Conservation (phyloP, 1,284 basidiomycete species). For the Irpex sp. region DNA sequence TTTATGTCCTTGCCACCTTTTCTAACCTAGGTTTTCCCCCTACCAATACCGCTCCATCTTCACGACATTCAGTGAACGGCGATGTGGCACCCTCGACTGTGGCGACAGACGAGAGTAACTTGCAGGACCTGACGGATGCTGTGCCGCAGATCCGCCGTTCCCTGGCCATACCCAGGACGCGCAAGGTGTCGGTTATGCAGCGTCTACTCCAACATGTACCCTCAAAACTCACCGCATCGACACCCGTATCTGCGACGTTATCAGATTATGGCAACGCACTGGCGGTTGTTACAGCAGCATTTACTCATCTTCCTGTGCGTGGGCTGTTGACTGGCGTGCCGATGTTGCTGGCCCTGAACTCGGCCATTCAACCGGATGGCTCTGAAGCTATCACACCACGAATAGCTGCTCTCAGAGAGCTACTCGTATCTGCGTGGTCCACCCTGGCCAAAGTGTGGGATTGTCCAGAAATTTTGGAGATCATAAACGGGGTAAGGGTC, state of each 20-base stretch:
- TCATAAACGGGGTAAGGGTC: constrained; percentile 51
- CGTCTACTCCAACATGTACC: constrained; percentile 43
- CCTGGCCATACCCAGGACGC: constrained; percentile 39
- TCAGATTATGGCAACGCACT: constrained; percentile 77
- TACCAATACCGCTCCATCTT: constrained; percentile 34
- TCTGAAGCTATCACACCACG: constrained; percentile 37
- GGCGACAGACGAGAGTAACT: constrained; percentile 3
- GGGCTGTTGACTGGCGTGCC: constrained; percentile 77
- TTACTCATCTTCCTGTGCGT: constrained; percentile 66
- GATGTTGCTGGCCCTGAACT: constrained; percentile 78
- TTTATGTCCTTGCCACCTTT: constrained; percentile 74
- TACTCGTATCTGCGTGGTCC: constrained; percentile 62
- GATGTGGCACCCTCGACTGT: constrained; percentile 10
- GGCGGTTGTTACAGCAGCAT: constrained; percentile 63
- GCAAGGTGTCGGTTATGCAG: constrained; percentile 50
- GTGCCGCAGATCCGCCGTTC: constrained; percentile 41
- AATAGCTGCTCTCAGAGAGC: constrained; percentile 55
- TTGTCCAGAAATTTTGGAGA: constrained; percentile 43
- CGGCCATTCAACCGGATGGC: constrained; percentile 41
- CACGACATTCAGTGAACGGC: constrained; percentile 27
- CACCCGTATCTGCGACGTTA: constrained; percentile 53
- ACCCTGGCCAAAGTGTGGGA: constrained; percentile 72
- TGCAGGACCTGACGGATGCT: constrained; percentile 13
- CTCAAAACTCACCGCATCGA: constrained; percentile 34
- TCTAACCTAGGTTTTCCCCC: constrained; percentile 48